Evolutionary conservation across 345 rosid species (phyloP), one percentile per base, ranked within the genome.

Genomic region (Lepidium sativum): DNA sequence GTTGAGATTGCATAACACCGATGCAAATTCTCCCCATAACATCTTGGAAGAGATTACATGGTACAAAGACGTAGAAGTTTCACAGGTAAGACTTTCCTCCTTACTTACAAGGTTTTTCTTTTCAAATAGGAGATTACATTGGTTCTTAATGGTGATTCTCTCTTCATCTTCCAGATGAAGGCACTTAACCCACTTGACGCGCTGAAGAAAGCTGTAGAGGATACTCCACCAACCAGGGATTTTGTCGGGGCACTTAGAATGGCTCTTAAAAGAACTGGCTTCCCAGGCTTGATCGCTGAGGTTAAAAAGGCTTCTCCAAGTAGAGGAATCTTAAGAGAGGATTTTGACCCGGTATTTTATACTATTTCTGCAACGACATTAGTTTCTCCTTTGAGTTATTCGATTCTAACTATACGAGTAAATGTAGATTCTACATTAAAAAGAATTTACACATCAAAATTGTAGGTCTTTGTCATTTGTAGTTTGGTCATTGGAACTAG

Each of bases 301-400:
- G 99, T 94, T 63, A 94, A 94, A 79, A 90, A 90, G 79, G 99
- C 97, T 71, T 94, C 99, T 67, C 99, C 97, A 7, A 94, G 97
- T 56, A 83, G 91, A 71, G 97, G 99, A 55, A 65, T 94, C 60
- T 75, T 94, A 4, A 80, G 84, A 73, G 96, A 88, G 79, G 69
- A 88, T 71, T 94, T 90, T 78, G 86, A 90, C 71, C 99, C 96
- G 1, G 99, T 90, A 62, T 65, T 67, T 56, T 41, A 33, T 62
- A 6, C 12, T 63, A 1, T 55, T 54, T 9, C 25, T 2, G 6
- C 42, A 23, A 15, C 44, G 63, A 7, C 41, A 20, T 12, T 31
- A 25, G n/a, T 17, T 51, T 18, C 52, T 2, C 5, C 13, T 5
- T 40, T 16, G n/a, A 17, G 40, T 51, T 39, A 8, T 20, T 31